Evolutionary conservation across 768 basidiomycete species (phyloP).

Genomic region (Lentinus brumalis): DNA sequence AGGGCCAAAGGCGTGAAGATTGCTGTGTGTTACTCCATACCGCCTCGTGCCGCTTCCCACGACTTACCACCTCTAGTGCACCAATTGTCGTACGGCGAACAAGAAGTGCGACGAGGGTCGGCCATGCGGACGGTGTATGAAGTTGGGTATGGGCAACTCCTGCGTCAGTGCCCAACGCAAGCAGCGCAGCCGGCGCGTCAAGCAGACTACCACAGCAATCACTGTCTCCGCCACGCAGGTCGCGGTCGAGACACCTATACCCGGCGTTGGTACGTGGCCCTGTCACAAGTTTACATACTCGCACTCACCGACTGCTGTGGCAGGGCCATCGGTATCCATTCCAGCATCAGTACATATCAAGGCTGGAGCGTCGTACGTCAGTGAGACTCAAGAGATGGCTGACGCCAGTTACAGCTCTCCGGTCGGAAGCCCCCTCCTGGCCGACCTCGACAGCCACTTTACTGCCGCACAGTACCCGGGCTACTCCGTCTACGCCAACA

Average conservation of each 20-base stretch:
- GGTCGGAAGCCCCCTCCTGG: background rate
- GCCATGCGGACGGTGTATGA: slow-evolving; percentile 11
- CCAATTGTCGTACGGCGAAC: slow-evolving; percentile 5
- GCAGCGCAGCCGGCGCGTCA: background rate
- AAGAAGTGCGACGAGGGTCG: slow-evolving; percentile 17
- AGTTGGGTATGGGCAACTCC: background rate
- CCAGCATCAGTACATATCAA: background rate
- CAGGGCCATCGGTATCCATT: background rate
- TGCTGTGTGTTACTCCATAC: background rate
- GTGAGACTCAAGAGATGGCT: background rate
- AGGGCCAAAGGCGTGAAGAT: slow-evolving; percentile 7
- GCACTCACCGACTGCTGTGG: background rate
- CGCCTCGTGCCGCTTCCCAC: background rate
- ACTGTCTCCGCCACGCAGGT: background rate
- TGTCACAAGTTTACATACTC: background rate
- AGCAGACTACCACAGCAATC: background rate
- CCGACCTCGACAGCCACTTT: background rate
- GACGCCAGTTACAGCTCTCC: slow-evolving; percentile 1
- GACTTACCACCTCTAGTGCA: slow-evolving; percentile 7
- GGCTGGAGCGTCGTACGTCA: background rate
- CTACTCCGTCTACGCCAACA: no score
- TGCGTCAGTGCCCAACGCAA: slow-evolving; percentile 8
- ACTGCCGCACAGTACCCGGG: no score
- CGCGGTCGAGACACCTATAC: background rate
- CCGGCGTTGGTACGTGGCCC: background rate